phyloP scores from a whole-genome alignment of 371 early-diverging fungal species.

The Mucor saturninus region DNA sequence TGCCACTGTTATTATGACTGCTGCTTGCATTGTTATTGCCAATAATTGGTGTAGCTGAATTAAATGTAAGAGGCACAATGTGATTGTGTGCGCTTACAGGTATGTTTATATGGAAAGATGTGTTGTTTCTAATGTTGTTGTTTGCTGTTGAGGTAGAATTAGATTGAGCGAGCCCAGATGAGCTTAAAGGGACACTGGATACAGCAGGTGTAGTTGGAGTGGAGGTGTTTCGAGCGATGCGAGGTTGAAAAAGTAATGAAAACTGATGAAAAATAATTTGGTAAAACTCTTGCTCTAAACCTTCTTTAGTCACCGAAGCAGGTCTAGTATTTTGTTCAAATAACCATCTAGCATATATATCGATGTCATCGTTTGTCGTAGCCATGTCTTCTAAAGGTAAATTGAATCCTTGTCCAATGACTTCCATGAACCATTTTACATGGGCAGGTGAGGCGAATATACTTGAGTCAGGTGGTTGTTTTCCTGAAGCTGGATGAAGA shows the following conservation, averaged over 20 bases:
- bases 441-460: conserved; percentile 71
- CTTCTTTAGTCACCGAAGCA: conserved; percentile 55
- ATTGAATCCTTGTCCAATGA: conserved; percentile 80
- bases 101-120: conserved; percentile 28
- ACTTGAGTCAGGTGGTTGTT: conserved; percentile 52
- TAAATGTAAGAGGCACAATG: conserved; percentile 25
- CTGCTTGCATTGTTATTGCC: conserved; percentile 13
- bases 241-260: conserved; percentile 75
- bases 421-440: conserved; percentile 85
- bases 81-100: conserved; percentile 32
- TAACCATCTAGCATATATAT: conserved; percentile 78
- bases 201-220: background rate
- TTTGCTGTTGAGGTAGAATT: conserved; percentile 6
- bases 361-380: conserved; percentile 68
- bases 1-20: conserved; percentile 12
- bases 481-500: conserved; percentile 47
- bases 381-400: conserved; percentile 78
- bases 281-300: conserved; percentile 46
- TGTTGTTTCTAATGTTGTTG: background rate
- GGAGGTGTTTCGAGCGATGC: conserved; percentile 30
- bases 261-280: conserved; percentile 78
- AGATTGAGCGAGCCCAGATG: background rate
- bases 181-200: background rate
- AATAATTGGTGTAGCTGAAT: conserved; percentile 8
- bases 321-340: conserved; percentile 70